Percentiles rank a stretch among this genome's conserved stretches.
phyloP scores from a whole-genome alignment of 2,329 filamentous ascomycete genomes.

The Fusarium nurragi region DNA sequence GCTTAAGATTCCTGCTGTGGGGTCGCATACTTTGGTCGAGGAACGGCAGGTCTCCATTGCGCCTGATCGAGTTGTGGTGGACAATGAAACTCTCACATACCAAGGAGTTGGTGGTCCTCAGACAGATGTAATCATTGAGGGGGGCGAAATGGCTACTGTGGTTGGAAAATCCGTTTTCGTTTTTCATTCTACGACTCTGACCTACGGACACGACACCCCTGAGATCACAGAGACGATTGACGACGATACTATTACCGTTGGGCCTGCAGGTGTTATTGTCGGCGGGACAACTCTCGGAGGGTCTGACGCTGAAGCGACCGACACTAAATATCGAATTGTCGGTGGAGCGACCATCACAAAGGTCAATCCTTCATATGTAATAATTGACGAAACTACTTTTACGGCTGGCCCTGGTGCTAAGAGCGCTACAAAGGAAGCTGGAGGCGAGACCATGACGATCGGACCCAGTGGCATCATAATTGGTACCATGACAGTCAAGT shows the following conservation, averaged over 20 bases:
- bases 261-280: constrained; percentile 55
- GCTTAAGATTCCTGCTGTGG: constrained; percentile 52
- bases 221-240: constrained; percentile 54
- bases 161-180: constrained; percentile 54
- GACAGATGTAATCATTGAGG: constrained; percentile 57
- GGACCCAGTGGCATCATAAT: constrained; percentile 61
- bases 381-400: constrained; percentile 62
- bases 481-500: constrained; percentile 56
- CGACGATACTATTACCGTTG: constrained; percentile 62
- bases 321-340: constrained; percentile 57
- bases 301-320: constrained; percentile 45
- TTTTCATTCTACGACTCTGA: constrained; percentile 56
- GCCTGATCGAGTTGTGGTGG: constrained; percentile 50
- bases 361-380: constrained; percentile 57
- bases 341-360: constrained; percentile 64
- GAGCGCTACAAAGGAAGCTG: constrained; percentile 58
- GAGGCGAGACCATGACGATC: constrained; percentile 62
- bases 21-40: constrained; percentile 49
- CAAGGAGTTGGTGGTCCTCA: constrained; percentile 46
- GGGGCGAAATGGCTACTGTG: constrained; percentile 59
- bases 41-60: constrained; percentile 49
- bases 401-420: constrained; percentile 58
- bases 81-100: constrained; percentile 52
- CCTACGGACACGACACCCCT: constrained; percentile 53
- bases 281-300: constrained; percentile 58